phyloP scores from a whole-genome alignment of 495 filamentous ascomycete genomes.

The Aspergillus sclerotiicarbonarius region DNA sequence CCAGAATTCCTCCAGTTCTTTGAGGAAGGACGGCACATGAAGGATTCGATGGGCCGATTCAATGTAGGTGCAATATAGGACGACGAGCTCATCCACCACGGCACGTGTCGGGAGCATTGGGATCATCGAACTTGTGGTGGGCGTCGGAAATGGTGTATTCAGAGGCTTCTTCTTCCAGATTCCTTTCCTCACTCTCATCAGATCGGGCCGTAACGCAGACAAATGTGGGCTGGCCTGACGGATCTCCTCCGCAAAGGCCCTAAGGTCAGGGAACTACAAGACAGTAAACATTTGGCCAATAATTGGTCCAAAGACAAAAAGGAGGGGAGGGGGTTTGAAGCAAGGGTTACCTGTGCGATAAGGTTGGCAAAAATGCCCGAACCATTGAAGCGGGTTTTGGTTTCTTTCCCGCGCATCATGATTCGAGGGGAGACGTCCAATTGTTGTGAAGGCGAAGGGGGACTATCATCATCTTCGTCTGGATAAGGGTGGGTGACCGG shows the following conservation, averaged over 20 bases:
- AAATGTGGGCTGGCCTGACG: constrained; percentile 37
- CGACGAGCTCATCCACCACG: constrained; percentile 50
- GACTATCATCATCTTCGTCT: constrained; percentile 18
- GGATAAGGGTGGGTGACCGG: constrained; percentile 7
- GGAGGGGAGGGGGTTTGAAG: not conserved
- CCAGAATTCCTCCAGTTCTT: constrained; percentile 55
- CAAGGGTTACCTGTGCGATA: constrained; percentile 35
- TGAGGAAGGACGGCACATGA: constrained; percentile 56
- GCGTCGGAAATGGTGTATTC: constrained; percentile 32
- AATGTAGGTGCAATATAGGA: constrained; percentile 52
- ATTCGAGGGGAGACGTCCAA: constrained; percentile 41
- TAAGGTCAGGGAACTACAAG: constrained; percentile 41
- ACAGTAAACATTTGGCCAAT: constrained; percentile 6
- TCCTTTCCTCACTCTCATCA: constrained; percentile 34
- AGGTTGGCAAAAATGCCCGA: constrained; percentile 45
- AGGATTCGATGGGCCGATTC: constrained; percentile 58
- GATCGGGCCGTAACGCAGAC: constrained; percentile 34
- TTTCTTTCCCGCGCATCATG: constrained; percentile 45
- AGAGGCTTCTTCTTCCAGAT: constrained; percentile 37
- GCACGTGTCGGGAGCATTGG: constrained; percentile 39
- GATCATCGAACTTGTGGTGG: constrained; percentile 31
- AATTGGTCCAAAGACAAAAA: not conserved
- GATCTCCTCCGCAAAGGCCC: constrained; percentile 43
- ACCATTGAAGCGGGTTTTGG: constrained; percentile 43
- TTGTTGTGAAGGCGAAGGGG: constrained; percentile 35